These are phyloP conservation scores for Pseudozyma pruni DNA, from an alignment of 1,284 basidiomycete species.

Conservation along the genomic window DNA sequence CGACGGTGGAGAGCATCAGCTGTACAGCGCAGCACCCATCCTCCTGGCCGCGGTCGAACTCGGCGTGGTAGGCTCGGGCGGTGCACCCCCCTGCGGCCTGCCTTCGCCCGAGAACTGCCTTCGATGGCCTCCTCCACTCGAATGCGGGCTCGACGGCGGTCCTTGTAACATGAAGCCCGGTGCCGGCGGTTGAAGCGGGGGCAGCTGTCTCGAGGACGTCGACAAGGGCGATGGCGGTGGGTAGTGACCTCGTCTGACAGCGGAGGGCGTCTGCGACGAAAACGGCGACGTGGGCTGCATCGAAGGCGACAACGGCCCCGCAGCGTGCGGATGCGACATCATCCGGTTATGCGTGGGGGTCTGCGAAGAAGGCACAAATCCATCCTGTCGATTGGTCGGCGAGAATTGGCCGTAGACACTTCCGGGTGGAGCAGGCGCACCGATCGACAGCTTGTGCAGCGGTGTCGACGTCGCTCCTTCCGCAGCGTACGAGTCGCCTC, in stretches of 20 bases:
- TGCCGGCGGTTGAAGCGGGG: constrained; percentile 18
- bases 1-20: constrained; percentile 2
- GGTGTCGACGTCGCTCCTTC: constrained; percentile 36
- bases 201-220: constrained; percentile 23
- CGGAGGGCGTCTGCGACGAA: constrained; percentile 34
- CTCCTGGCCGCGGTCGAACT: constrained; percentile 22
- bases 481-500: constrained; percentile 4
- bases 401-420: constrained; percentile 46
- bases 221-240: constrained; percentile 37
- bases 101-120: constrained; percentile 28
- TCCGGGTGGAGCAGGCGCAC: constrained; percentile 39
- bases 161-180: constrained; percentile 17
- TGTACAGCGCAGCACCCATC: constrained; percentile 47
- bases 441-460: constrained; percentile 51
- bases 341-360: constrained; percentile 37
- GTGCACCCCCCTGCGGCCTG: neutral
- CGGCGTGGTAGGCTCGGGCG: constrained; percentile 24
- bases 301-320: constrained; percentile 22
- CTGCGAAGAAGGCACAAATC: constrained; percentile 13
- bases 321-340: constrained; percentile 34
- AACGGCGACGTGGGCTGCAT: constrained; percentile 36
- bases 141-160: constrained; percentile 25
- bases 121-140: constrained; percentile 2
- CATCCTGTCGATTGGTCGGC: constrained; percentile 13
- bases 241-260: constrained; percentile 26